Base-by-base conservation (phyloP, 805 yeast species). In the Ogataea ganodermae region DNA sequence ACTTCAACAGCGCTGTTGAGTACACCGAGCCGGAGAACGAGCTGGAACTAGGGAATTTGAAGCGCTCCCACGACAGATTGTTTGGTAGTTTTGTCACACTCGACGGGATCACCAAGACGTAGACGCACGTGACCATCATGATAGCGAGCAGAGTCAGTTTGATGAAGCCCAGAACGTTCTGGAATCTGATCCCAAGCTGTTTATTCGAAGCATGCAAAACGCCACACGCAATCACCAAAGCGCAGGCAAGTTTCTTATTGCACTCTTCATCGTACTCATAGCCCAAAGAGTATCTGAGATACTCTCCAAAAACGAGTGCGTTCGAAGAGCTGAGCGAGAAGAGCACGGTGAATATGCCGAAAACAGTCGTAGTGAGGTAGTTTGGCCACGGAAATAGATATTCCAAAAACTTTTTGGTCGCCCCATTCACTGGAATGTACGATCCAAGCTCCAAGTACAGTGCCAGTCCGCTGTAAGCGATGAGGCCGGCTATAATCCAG, bases 361-460 rank as follows among this genome's bases (percentile, higher is more conserved):
- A 68, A 1, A 70, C 65, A 16, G 72, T 75, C 16, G 74, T 68
- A 3, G 72, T 66, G 44, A 76, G 52, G 56, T 76, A 64, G 39
- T 63, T 66, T 0, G 89, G 89, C 43, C 61, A 71, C 13, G 76
- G 75, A 58, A 80, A 84, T 10, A 83, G 76, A 51, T 73, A 77
- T 55, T 83, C 89, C 45, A 84, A 61, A 51, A 83, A 84, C 16
- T 77, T 80, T 57, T 84, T 84, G 5, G 83, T 75, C 0, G 89
- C 89, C 3, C 90, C 89, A 48, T 81, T 80, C 46, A 83, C 69
- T 0, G 89, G 89, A n/a, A 83, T 67, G 60, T 80, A 72, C 3
- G 85, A 76, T 0, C 89, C 89, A 45, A 83, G 62, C 57, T 84
- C 89, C 41, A 84, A 61, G 57, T 75, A 84, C 27, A 82, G 72